A percentile compares a stretch with the other conserved stretches of the same genome.
phyloP scores from a whole-genome alignment of 371 early-diverging fungal genomes.

The Scutellospora calospora region DNA sequence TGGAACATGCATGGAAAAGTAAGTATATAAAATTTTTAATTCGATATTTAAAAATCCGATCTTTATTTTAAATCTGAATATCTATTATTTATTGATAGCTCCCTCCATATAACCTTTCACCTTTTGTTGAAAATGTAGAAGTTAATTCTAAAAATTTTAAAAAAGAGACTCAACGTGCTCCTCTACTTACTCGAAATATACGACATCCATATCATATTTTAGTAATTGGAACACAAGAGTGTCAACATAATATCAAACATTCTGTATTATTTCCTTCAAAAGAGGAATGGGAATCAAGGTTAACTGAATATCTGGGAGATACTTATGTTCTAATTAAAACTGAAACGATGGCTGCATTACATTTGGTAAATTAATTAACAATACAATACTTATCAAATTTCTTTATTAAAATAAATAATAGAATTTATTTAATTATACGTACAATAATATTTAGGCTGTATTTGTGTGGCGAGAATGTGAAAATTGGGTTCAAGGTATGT shows the following conservation, averaged over 20 bases:
- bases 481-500: conserved; percentile 58
- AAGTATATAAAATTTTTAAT: conserved; percentile 9
- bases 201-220: conserved; percentile 69
- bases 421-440: conserved; percentile 2
- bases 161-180: neutral
- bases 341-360: conserved; percentile 73
- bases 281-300: conserved; percentile 65
- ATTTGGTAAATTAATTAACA: conserved; percentile 50
- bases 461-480: conserved; percentile 68
- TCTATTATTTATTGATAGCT: conserved; percentile 11
- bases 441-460: conserved; percentile 58
- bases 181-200: conserved; percentile 44
- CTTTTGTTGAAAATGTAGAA: conserved; percentile 47
- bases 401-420: neutral
- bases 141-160: conserved; percentile 33
- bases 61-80: neutral
- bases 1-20: conserved; percentile 84
- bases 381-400: neutral
- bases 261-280: conserved; percentile 70
- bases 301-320: conserved; percentile 58
- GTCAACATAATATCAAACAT: conserved; percentile 70
- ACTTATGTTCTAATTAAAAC: conserved; percentile 64
- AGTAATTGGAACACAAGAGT: conserved; percentile 81
- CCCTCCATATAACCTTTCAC: conserved; percentile 43
- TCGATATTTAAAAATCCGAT: conserved; percentile 1